These are phyloP conservation scores for Crotalaria pallida DNA, from an alignment of 306 rosid species.

Conservation along the genomic window DNA sequence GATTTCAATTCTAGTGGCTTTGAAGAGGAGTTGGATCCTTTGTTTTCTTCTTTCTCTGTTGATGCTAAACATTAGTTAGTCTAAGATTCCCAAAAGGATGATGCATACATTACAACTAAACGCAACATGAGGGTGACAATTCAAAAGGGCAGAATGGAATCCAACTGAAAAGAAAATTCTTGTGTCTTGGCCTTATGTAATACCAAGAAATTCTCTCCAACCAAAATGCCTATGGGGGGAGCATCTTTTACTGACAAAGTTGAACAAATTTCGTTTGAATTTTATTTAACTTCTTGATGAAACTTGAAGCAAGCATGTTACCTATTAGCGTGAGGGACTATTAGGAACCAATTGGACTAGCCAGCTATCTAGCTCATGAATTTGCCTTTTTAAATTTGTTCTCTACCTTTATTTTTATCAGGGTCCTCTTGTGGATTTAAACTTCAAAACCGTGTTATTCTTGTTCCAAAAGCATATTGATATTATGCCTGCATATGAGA, in stretches of 20 bases:
- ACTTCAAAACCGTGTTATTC: constrained; percentile 22
- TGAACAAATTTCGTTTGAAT: neutral
- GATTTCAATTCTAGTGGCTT: neutral
- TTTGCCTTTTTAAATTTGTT: neutral
- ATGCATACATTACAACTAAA: constrained; percentile 6
- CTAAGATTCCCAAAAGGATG: constrained; percentile 22
- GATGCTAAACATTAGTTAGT: neutral
- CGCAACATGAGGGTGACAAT: constrained; percentile 29
- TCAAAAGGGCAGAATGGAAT: constrained; percentile 27
- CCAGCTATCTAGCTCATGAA: constrained; percentile 21
- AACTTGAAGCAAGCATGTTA: constrained; percentile 19
- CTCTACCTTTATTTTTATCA: neutral
- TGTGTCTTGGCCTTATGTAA: constrained; percentile 21
- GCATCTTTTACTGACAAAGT: constrained; percentile 23
- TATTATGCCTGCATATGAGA: neutral
- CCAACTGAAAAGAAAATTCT: constrained; percentile 27
- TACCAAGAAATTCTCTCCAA: constrained; percentile 32
- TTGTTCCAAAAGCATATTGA: constrained; percentile 17
- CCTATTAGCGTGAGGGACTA: constrained; percentile 25
- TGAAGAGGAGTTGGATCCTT: constrained; percentile 18
- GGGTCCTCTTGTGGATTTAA: neutral
- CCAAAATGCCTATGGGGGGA: neutral
- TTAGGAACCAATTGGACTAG: constrained; percentile 25
- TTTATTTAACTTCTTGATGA: constrained; percentile 3
- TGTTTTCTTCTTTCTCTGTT: constrained; percentile 17